Evolutionary conservation across 345 rosid genomes (phyloP), one percentile per base, ranked within the genome.

Genomic region (Citrus sinensis): DNA sequence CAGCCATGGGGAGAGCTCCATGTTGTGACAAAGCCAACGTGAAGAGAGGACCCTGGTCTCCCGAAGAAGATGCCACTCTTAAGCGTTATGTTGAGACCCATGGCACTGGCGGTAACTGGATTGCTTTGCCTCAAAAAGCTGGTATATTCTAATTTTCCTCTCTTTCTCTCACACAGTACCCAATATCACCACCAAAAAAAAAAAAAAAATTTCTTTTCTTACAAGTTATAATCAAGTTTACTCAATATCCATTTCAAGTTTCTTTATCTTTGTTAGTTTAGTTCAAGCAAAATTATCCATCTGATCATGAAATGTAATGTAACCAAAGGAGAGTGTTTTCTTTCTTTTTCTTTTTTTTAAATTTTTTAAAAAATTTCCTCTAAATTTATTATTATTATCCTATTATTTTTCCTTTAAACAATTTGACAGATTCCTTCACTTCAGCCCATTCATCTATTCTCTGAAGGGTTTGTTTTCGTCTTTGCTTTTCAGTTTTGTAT

Each of bases 11-110:
- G 71, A 88, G 93, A 83, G 87, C 93, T 40, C 93, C 91, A 37
- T 88, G 93, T 68, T 90, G 93, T 76, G 93, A 90, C 83, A 90
- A 84, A 83, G 86, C 91, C 22, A 81, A 84, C 39, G 90, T 89
- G 78, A 88, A 86, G 81, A 82, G 88, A 83, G 93, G 93, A n/a
- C 89, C 91, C 4, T 90, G 93, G 93, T 90, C 93, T 55, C 91
- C 93, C 1, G 91, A 88, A 29, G 93, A 90, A 86, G 93, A 90
- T 46, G 90, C 89, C 25, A 70, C 85, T 70, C 91, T 90, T 61
- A 88, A 77, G 70, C 70, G 67, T 71, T 88, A 85, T 63, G 62
- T 90, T 25, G 67, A 88, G 35, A 67, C 73, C 67, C 83, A 84
- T 67, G 91, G 89, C 85, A 84, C 87, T 19, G 87, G 76, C 49